Conservation (phyloP, 192 early-diverging fungal species). For the Coemansia sp. region DNA sequence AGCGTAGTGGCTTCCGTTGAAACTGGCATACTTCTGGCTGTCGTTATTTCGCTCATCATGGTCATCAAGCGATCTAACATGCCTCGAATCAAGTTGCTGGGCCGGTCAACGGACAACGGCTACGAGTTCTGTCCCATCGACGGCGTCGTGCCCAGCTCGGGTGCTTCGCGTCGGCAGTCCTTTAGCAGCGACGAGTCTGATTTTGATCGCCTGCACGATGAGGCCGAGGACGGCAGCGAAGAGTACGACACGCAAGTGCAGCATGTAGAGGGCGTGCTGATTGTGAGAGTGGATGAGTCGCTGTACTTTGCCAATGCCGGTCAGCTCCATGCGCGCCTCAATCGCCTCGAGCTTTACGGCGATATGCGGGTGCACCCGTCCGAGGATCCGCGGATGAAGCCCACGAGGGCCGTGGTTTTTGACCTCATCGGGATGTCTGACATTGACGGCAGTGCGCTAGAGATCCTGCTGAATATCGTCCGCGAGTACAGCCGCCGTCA, state of each 20-base stretch:
- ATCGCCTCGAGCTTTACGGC: slow-evolving; percentile 90
- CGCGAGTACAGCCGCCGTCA: slow-evolving; percentile 74
- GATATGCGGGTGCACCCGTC: slow-evolving; percentile 94
- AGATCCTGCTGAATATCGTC: slow-evolving; percentile 88
- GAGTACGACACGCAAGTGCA: slow-evolving; percentile 56
- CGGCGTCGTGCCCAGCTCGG: slow-evolving; percentile 51
- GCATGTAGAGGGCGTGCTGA: slow-evolving; percentile 77
- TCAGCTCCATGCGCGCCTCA: slow-evolving; percentile 90
- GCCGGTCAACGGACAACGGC: slow-evolving; percentile 54
- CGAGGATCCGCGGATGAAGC: slow-evolving; percentile 76
- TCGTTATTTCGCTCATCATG: slow-evolving; percentile 81
- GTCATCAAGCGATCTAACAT: slow-evolving; percentile 91
- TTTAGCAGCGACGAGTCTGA: slow-evolving; percentile 11
- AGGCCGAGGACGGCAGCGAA: slow-evolving; percentile 10
- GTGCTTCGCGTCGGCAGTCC: slow-evolving; percentile 24
- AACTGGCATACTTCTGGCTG: slow-evolving; percentile 88
- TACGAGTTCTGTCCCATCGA: slow-evolving; percentile 71
- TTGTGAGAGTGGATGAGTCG: slow-evolving; percentile 89
- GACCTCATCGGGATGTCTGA: slow-evolving; percentile 85
- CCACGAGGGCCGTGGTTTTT: slow-evolving; percentile 80
- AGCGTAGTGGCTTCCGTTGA: slow-evolving; percentile 91
- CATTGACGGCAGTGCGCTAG: slow-evolving; percentile 90
- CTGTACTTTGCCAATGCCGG: slow-evolving; percentile 98
- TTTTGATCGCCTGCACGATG: slow-evolving; percentile 5
- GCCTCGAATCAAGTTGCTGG: slow-evolving; percentile 75